Percentiles rank a stretch among this genome's conserved stretches.
Conservation (phyloP, 1,139 yeast species). For the Suhomyces panamericanus region DNA sequence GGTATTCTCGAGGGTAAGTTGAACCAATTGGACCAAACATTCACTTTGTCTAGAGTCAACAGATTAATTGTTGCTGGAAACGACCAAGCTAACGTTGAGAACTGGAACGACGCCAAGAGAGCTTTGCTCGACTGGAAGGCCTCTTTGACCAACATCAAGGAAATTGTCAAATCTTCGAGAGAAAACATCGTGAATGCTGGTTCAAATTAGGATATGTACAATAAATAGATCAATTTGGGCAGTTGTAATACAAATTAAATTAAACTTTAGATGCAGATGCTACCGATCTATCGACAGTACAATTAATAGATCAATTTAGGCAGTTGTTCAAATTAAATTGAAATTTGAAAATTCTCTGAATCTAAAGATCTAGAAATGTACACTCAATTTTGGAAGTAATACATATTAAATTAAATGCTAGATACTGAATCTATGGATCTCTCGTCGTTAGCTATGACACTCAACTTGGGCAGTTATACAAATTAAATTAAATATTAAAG, state of each 20-base stretch:
- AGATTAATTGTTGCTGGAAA: slow-evolving; percentile 44
- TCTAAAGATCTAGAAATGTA: no score
- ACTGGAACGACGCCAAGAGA: slow-evolving; percentile 39
- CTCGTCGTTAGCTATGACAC: no score
- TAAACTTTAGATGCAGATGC: no score
- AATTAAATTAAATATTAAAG: neutral
- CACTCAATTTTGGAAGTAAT: no score
- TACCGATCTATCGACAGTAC: no score
- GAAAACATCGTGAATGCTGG: slow-evolving; percentile 42
- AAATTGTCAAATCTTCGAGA: slow-evolving; percentile 46
- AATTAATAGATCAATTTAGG: no score
- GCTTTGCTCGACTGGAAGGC: slow-evolving; percentile 43
- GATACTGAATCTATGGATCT: no score
- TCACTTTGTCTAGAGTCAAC: slow-evolving; percentile 45
- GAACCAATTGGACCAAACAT: slow-evolving; percentile 46
- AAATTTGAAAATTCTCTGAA: no score
- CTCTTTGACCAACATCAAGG: slow-evolving; percentile 43
- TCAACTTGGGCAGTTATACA: slow-evolving; percentile 7
- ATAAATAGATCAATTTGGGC: slow-evolving; percentile 11
- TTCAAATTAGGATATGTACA: slow-evolving; percentile 14
- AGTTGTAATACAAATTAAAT: slow-evolving; percentile 3
- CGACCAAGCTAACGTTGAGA: slow-evolving; percentile 30
- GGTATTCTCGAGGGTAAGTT: slow-evolving; percentile 50
- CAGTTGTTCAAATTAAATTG: no score
- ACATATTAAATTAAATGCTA: no score